Conservation (phyloP, 495 filamentous ascomycete genomes). For the Glonium stellatum region DNA sequence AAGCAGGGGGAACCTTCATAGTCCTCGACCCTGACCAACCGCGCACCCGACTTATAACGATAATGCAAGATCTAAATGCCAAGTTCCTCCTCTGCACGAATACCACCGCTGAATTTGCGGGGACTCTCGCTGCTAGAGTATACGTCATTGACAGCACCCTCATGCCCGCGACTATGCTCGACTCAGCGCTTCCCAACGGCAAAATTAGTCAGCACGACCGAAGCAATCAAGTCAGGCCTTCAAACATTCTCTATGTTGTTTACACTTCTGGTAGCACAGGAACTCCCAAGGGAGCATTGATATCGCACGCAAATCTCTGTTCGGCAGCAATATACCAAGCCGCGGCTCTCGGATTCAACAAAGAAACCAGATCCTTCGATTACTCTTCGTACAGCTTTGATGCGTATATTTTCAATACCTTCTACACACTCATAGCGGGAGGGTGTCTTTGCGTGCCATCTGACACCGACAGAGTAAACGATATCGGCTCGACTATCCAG, state of each 20-base stretch:
- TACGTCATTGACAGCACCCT: too few species aligned
- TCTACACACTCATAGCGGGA: conserved; percentile 27
- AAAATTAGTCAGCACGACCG: conserved; percentile 28
- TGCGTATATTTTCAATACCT: conserved; percentile 17
- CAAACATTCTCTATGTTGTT: conserved; percentile 21
- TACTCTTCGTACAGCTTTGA: conserved; percentile 29
- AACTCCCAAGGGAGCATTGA: conserved; percentile 23
- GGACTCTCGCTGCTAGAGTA: not conserved
- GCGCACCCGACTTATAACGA: not conserved
- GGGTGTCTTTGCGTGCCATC: conserved; percentile 39
- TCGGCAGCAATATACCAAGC: conserved; percentile 13
- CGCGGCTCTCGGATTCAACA: conserved; percentile 8
- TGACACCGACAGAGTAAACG: conserved; percentile 31
- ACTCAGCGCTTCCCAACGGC: not conserved
- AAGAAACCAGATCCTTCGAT: conserved; percentile 15
- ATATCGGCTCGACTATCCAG: conserved; percentile 28
- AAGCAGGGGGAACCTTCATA: conserved; percentile 28
- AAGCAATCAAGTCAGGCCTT: conserved; percentile 15
- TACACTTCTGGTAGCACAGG: conserved; percentile 28
- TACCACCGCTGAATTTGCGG: not conserved
- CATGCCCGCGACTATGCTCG: not conserved
- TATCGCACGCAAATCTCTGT: conserved; percentile 20
- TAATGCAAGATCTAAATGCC: not conserved
- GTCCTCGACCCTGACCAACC: conserved; percentile 16
- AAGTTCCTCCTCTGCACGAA: not conserved